Evolutionary conservation across 2,329 filamentous ascomycete genomes (phyloP), one percentile per base, ranked within the genome.

Genomic region (Bipolaris sorokiniana): DNA sequence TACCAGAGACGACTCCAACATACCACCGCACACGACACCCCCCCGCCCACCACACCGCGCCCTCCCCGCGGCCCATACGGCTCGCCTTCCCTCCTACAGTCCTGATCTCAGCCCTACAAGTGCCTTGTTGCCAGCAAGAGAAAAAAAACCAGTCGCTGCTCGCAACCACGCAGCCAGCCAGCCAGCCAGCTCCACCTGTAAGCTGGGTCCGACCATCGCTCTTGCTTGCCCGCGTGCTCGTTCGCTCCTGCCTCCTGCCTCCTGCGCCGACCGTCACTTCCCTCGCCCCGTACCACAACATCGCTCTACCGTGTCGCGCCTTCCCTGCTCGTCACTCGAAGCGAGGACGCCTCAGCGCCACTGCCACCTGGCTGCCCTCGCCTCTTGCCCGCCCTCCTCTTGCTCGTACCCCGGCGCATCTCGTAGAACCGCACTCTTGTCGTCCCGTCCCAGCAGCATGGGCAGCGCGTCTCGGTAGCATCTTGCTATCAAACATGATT

Each of bases 391-490:
- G 26, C 48, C 2, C 37, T 33, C 53, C 38, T 38, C 56, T 28
- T 28, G 41, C 34, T 28, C 46, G 18, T 23, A 53, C 51, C 55
- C 59, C 59, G 58, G 56, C 58, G 54, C 42, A 45, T 28, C 41
- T 46, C 48, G 54, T 54, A 54, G 48, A 51, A 51, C 48, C 62
- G 41, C 48, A 40, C 34, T 49, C n/a, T n/a, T n/a, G n/a, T n/a
- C 48, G 46, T 56, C 62, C 50, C 56, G 59, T 54, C 64, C 65
- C 68, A 68, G 54, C 69, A 71, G 67, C 65, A 76, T 75, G 74
- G 71, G 66, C 65, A 66, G 69, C 67, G 63, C 69, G 64, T 63
- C 56, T 66, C 65, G 70, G 63, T 74, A 71, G 67, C 62, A 61
- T 36, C 59, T 63, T 51, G 63, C 61, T 63, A 63, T 63, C 68